Evolutionary conservation across 1,284 basidiomycete genomes (phyloP), one percentile per base, ranked within the genome.

Genomic region (Puccinia coronata): DNA sequence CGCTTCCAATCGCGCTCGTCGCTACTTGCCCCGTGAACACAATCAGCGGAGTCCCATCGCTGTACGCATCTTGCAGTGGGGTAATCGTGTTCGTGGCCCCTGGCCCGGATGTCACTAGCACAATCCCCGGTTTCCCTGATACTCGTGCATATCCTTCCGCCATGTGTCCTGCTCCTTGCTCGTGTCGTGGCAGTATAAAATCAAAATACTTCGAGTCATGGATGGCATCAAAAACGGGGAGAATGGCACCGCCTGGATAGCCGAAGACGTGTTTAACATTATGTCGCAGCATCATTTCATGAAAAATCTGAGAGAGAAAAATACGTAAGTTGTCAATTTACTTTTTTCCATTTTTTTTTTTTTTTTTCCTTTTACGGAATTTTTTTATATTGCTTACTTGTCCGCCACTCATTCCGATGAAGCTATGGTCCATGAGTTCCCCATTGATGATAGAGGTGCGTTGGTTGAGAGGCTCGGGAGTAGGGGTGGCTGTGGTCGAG

Each of bases 271-370:
- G 93, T 87, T 96, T 97, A 85, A 99, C 96, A 82, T 90, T 91
- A 87, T 99, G 96, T 78, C 96, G 90, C 82, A 96, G 92, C 94
- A 99, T 98, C 96, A 99, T 98, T 88, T 99, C 96, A 87, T 99
- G 95, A 88, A 99, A 98, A 86, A 99, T 98, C 87, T 98, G 90
- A 36, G n/a, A n/a, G n/a, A n/a, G n/a, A 51, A 16, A 25, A 14
- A 49, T 6, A 39, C 25, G 28, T 57, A 25, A n/a, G n/a, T n/a
- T 18, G 14, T 34, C 8, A 31, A 34, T 31, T 61, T 61, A 18
- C 41, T 41, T 47, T 65, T 0, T 16, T 41, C n/a, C n/a, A n/a
- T 43, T 43, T 47, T 31, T 5, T 31, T 65, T 2, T 36, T 36
- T 34, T 61, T 36, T 9, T 28, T 34, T 59, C n/a, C n/a, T 61